Evolutionary conservation across 225 moss, liverwort and hornwort genomes (phyloP).

Genomic region (Polytrichum commune): DNA sequence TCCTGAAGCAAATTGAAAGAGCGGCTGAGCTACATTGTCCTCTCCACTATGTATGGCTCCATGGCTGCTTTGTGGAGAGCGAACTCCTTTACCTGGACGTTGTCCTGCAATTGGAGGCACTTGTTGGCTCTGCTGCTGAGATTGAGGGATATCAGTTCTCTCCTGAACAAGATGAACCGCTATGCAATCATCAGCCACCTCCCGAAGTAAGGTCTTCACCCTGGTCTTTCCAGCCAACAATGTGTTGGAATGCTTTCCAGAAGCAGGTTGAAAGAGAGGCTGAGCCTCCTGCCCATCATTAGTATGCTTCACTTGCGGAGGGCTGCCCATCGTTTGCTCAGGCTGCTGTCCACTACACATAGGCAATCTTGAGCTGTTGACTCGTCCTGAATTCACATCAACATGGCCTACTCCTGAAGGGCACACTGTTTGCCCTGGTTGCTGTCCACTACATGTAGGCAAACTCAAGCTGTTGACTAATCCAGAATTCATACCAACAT

Average conservation of each 20-base stretch:
- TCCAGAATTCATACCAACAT: background rate
- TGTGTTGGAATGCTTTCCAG: background rate
- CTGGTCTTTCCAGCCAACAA: background rate
- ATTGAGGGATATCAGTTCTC: background rate
- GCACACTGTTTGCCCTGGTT: background rate
- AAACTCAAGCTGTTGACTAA: background rate
- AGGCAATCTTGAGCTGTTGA: background rate
- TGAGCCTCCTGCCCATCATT: background rate
- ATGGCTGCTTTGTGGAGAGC: background rate
- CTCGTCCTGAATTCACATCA: background rate
- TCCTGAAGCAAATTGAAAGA: constrained; percentile 10
- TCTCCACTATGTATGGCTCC: background rate
- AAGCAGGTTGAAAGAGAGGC: background rate
- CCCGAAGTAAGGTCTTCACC: background rate
- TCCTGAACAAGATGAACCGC: too few species aligned
- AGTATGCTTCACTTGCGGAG: background rate
- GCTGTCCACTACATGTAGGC: background rate
- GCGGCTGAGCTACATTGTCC: background rate
- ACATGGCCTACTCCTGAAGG: background rate
- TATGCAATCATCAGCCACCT: background rate
- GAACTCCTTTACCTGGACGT: background rate
- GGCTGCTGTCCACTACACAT: background rate
- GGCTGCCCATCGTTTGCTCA: background rate
- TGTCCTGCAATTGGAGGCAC: background rate
- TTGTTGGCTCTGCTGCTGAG: background rate